These are phyloP conservation scores for Alternaria triticina DNA, from an alignment of 2,329 filamentous ascomycete genomes.

Conservation along the genomic window DNA sequence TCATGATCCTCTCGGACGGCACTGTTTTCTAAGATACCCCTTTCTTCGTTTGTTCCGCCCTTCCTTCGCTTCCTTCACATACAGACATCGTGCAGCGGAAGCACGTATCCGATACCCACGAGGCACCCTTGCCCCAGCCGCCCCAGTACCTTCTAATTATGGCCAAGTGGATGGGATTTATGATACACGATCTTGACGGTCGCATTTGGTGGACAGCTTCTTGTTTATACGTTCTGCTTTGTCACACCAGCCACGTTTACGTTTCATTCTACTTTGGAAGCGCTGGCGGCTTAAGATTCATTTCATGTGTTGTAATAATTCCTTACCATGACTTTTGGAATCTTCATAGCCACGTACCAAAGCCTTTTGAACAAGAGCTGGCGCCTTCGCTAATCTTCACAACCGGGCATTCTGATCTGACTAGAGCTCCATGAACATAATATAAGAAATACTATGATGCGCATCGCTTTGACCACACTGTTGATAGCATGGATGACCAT, in stretches of 20 bases:
- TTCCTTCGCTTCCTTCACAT: conserved; percentile 32
- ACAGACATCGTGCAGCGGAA: conserved; percentile 20
- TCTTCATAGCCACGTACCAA: conserved; percentile 5
- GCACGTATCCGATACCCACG: conserved; percentile 19
- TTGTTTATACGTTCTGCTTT: conserved; percentile 25
- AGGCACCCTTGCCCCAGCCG: conserved; percentile 7
- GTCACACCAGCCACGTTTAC: conserved; percentile 9
- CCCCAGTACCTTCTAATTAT: conserved; percentile 22
- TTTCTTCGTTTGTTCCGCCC: conserved; percentile 33
- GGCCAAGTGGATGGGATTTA: conserved; percentile 25
- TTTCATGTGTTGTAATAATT: conserved; percentile 10
- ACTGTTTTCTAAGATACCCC: conserved; percentile 80
- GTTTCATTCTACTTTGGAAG: not conserved
- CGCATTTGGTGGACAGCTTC: conserved; percentile 27
- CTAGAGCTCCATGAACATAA: not conserved
- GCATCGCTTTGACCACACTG: not conserved
- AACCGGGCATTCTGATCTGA: not conserved
- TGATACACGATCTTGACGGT: conserved; percentile 37
- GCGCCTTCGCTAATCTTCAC: not conserved
- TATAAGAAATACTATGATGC: not conserved
- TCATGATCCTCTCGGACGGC: conserved; percentile 94
- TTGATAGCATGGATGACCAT: conserved; percentile 2
- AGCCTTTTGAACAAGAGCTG: not conserved
- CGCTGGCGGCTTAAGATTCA: not conserved
- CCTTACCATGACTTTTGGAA: conserved; percentile 5